These are phyloP conservation scores for Phlebiopsis flavidoalba DNA, from an alignment of 768 basidiomycete genomes.

Conservation along the genomic window DNA sequence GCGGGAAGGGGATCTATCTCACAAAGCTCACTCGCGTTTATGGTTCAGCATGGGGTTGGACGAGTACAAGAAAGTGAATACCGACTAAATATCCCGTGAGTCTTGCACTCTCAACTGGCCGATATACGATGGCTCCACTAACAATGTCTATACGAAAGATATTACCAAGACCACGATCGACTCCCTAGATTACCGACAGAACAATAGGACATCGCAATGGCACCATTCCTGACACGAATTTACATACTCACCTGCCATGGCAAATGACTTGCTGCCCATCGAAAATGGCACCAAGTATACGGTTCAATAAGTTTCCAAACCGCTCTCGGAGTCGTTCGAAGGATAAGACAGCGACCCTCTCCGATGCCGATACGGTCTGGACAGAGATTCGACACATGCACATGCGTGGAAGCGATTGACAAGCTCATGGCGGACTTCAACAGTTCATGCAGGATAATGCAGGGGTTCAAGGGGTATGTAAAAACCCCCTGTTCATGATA, in stretches of 20 bases:
- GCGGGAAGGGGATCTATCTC: slow-evolving; percentile 72
- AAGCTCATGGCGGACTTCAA: slow-evolving; percentile 96
- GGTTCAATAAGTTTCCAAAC: slow-evolving; percentile 98
- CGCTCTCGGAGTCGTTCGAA: slow-evolving; percentile 78
- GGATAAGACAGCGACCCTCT: slow-evolving; percentile 81
- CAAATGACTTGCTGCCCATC: slow-evolving; percentile 87
- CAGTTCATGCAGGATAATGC: slow-evolving; percentile 92
- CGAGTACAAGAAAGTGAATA: slow-evolving; percentile 79
- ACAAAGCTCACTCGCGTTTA: slow-evolving; percentile 79
- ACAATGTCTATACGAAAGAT: slow-evolving; percentile 47
- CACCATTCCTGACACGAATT: slow-evolving; percentile 95
- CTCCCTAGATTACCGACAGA: slow-evolving; percentile 92
- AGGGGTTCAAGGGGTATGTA: slow-evolving; percentile 82
- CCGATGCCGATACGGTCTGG: slow-evolving; percentile 89
- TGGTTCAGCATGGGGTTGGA: slow-evolving; percentile 82
- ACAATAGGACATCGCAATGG: slow-evolving; percentile 89
- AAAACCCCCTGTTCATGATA: not conserved
- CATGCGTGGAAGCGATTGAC: slow-evolving; percentile 97
- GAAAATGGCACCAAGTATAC: slow-evolving; percentile 82
- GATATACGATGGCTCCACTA: too few relatives aligned
- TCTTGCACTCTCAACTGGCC: not conserved
- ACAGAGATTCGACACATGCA: slow-evolving; percentile 93
- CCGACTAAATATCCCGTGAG: slow-evolving; percentile 86
- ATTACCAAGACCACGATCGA: slow-evolving; percentile 58
- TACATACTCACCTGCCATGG: slow-evolving; percentile 97